Evolutionary conservation across 2,329 filamentous ascomycete species (phyloP), one percentile per base, ranked within the genome.

Genomic region (Colletotrichum sansevieriae): DNA sequence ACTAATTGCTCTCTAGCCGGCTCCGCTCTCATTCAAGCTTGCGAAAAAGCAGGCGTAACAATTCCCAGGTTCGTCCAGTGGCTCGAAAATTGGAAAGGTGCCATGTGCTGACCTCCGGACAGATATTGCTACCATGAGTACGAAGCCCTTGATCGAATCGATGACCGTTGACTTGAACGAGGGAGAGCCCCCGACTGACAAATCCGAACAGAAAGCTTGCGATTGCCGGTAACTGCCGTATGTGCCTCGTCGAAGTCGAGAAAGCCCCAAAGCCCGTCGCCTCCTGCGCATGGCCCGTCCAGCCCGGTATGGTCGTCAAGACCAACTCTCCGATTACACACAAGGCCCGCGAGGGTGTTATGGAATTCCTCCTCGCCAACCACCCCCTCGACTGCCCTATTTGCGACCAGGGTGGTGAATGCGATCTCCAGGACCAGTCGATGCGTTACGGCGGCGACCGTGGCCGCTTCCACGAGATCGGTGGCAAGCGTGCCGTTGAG

Each of bases 101-200:
- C 64, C 60, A 49, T 70, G 63, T 58, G 64, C 74, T 77, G 72
- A 76, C 74, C 44, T 11, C 11, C 2, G 4, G 37, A 64, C 73
- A 93, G 95, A 93, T 98, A 97, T 83, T 98, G 95, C 84, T 98
- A 98, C 83, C 95, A 98, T 88, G 95, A 98, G 92, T 94, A 89
- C 84, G 89, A 84, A 75, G 49, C 69, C 71, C 70, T 65, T 72
- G 47, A 73, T 47, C 67, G 49, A 71, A 59, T 63, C 71, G 65
- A 73, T 74, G 74, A 73, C 58, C 74, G 35, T 22, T 58, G 33
- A 56, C 10, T n/a, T 59, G 11, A 29, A 29, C 65, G 55, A 58
- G 65, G 65, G 44, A 61, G 72, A 73, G 66, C 62, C 61, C 25
- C 41, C 59, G 55, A 75, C 84, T 87, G 77, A 87, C 78, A 77